Evolutionary conservation across 352 stramenopile species (phyloP).

Genomic region (Phytophthora melonis): DNA sequence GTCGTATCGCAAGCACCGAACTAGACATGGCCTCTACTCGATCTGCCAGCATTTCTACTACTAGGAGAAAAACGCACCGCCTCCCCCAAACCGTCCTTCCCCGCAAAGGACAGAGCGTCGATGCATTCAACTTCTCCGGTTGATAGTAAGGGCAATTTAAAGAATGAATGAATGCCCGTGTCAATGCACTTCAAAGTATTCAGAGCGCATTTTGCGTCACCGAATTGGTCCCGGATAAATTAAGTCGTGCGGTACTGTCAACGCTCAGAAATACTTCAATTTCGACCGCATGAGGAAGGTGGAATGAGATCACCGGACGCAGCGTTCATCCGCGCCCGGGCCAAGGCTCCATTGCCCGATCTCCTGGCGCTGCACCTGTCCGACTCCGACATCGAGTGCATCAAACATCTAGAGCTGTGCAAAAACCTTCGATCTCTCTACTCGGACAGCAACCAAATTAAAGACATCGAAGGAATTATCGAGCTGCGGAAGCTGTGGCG

Average conservation of each 20-base stretch:
- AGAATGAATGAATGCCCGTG: not conserved
- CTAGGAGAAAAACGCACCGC: conserved; percentile 45
- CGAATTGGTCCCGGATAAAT: conserved; percentile 17
- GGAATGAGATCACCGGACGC: conserved; percentile 55
- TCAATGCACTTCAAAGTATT: too few relatives aligned
- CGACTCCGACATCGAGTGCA: conserved; percentile 54
- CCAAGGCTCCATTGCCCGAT: conserved; percentile 56
- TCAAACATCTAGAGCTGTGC: conserved; percentile 61
- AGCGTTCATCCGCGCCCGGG: conserved; percentile 59
- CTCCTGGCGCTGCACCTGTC: conserved; percentile 67
- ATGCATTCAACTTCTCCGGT: conserved; percentile 51
- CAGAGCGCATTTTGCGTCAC: too few relatives aligned
- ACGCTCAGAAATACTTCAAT: conserved; percentile 16
- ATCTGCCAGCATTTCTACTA: conserved; percentile 16
- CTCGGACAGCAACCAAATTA: conserved; percentile 57
- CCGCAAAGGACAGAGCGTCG: conserved; percentile 40
- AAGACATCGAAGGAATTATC: conserved; percentile 49
- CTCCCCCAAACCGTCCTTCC: conserved; percentile 45
- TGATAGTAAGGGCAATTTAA: conserved; percentile 2
- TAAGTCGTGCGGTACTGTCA: conserved; percentile 7
- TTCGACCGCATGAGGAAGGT: conserved; percentile 11
- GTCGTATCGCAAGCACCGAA: conserved; percentile 41
- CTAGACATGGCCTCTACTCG: conserved; percentile 41
- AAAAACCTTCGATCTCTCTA: conserved; percentile 60
- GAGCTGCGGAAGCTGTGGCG: conserved; percentile 57